Evolutionary conservation across 768 basidiomycete genomes (phyloP).

Genomic region (Termitomyces sp.): DNA sequence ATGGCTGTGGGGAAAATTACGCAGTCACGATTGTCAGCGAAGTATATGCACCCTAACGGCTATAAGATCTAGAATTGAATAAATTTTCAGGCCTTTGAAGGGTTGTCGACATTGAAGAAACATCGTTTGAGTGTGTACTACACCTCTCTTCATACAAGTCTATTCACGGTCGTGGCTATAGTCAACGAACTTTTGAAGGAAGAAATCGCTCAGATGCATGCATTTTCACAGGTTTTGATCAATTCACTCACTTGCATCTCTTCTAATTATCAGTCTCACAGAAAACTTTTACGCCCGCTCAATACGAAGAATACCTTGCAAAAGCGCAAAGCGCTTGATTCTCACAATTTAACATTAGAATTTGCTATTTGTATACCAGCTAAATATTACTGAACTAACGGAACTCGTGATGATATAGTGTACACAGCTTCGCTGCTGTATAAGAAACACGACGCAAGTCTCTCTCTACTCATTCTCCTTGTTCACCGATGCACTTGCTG

Average conservation of each 20-base stretch:
- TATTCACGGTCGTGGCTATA: conserved; percentile 19
- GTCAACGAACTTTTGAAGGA: conserved; percentile 74
- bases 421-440: neutral
- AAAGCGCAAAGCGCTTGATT: conserved; percentile 2
- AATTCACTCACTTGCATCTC: neutral
- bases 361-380: neutral
- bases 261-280: conserved; percentile 18
- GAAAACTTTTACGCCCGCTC: conserved; percentile 71
- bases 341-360: neutral
- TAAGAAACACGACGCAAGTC: neutral
- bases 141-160: neutral
- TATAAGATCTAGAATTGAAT: neutral
- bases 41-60: conserved; percentile 26
- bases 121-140: conserved; percentile 56
- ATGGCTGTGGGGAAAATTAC: conserved; percentile 78
- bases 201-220: conserved; percentile 77
- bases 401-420: neutral
- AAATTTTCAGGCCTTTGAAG: conserved; percentile 57
- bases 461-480: conserved; percentile 10
- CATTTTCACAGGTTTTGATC: conserved; percentile 76
- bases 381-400: neutral
- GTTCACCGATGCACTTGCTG: conserved; percentile 2
- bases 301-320: conserved; percentile 41
- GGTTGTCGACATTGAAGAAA: conserved; percentile 71
- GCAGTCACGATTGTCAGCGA: conserved; percentile 72